Conservation (phyloP, 768 basidiomycete genomes). For the Trametes cinnabarina region DNA sequence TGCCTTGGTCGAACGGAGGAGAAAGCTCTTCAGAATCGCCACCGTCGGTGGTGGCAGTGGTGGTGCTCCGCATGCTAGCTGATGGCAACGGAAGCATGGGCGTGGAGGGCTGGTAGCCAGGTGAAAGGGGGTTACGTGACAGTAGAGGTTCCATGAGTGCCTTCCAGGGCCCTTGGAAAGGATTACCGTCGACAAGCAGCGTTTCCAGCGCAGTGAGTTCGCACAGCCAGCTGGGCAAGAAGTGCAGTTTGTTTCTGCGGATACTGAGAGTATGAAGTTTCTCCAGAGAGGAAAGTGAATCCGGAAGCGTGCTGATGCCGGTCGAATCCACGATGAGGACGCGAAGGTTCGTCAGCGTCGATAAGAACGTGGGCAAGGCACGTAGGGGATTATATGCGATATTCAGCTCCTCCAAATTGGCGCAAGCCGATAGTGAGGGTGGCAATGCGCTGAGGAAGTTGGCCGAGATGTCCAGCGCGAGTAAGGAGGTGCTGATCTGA, state of each 20-base stretch:
- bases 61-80: slow-evolving; percentile 45
- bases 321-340: slow-evolving; percentile 94
- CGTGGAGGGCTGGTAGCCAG: slow-evolving; percentile 64
- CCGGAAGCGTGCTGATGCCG: slow-evolving; percentile 73
- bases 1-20: slow-evolving; percentile 37
- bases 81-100: slow-evolving; percentile 56
- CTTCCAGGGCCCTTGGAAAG: slow-evolving; percentile 93
- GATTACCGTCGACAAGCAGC: slow-evolving; percentile 91
- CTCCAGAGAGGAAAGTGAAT: slow-evolving; percentile 67
- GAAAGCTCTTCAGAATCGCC: slow-evolving; percentile 50
- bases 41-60: slow-evolving; percentile 41
- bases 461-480: slow-evolving; percentile 90
- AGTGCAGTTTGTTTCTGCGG: slow-evolving; percentile 82
- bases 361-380: slow-evolving; percentile 87
- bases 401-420: slow-evolving; percentile 88
- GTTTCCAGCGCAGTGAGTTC: slow-evolving; percentile 82
- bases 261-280: slow-evolving; percentile 87
- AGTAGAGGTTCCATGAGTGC: slow-evolving; percentile 84
- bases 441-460: slow-evolving; percentile 86
- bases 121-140: slow-evolving; percentile 56
- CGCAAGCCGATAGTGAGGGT: slow-evolving; percentile 75
- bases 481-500: slow-evolving; percentile 70
- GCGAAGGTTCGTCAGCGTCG: slow-evolving; percentile 70
- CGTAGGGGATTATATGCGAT: slow-evolving; percentile 88
- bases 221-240: slow-evolving; percentile 94